These are phyloP conservation scores for Coemansia sp. DNA, from an alignment of 192 early-diverging fungal species.

Conservation along the genomic window DNA sequence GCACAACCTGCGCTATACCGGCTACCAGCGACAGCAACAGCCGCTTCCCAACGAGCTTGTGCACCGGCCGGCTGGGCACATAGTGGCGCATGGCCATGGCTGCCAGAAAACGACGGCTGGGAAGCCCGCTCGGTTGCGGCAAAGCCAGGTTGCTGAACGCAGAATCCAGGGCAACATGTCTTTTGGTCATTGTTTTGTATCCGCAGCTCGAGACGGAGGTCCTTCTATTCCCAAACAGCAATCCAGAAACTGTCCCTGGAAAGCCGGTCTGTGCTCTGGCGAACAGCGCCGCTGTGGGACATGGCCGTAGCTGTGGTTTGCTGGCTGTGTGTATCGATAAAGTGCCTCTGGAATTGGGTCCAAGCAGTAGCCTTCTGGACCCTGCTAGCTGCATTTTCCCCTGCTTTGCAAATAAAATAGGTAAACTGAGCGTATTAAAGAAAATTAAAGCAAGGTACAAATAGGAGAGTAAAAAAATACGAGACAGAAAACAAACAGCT, in stretches of 20 bases:
- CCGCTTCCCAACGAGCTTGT: constrained; percentile 24
- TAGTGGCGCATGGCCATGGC: constrained; percentile 50
- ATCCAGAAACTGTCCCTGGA: background rate
- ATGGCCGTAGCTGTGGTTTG: background rate
- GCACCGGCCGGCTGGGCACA: constrained; percentile 34
- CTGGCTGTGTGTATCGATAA: background rate
- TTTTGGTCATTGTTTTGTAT: constrained; percentile 4
- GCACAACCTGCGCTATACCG: constrained; percentile 24
- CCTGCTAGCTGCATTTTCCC: constrained; percentile 22
- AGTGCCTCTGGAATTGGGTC: background rate
- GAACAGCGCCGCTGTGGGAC: background rate
- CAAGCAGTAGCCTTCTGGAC: constrained; percentile 12
- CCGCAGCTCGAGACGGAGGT: background rate
- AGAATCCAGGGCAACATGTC: constrained; percentile 9
- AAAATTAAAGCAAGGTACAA: background rate
- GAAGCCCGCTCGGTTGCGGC: constrained; percentile 17
- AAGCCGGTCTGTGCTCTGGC: background rate
- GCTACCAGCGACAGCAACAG: constrained; percentile 30
- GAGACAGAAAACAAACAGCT: background rate
- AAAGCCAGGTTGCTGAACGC: constrained; percentile 7
- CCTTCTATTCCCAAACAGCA: background rate
- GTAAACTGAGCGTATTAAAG: background rate
- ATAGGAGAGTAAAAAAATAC: background rate
- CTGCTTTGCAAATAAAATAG: background rate
- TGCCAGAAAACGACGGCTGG: constrained; percentile 38